Conservation (phyloP, 2,329 filamentous ascomycete species). For the Xylaria sp. region DNA sequence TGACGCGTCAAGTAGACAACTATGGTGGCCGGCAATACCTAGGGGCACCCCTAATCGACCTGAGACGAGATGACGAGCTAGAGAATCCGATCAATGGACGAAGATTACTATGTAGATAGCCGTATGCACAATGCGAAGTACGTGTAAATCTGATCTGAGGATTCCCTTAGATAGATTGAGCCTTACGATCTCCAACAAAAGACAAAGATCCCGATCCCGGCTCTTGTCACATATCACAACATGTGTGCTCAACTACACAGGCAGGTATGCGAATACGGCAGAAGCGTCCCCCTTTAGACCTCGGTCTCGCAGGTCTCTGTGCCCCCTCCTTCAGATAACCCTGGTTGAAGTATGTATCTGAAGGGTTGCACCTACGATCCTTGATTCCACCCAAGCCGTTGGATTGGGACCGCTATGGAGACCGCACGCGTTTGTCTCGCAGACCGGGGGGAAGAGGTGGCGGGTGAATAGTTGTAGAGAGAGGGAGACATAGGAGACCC, state of each 20-base stretch:
- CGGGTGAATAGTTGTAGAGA: too few species aligned
- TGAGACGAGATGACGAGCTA: conserved; percentile 2
- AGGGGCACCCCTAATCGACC: conserved; percentile 15
- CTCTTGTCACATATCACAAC: conserved; percentile 23
- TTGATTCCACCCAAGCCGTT: conserved; percentile 30
- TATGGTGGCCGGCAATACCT: conserved; percentile 9
- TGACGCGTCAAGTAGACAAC: conserved; percentile 7
- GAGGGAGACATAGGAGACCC: too few species aligned
- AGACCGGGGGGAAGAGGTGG: conserved; percentile 24
- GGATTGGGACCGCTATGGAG: conserved; percentile 27
- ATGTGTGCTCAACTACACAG: conserved; percentile 7
- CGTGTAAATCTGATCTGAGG: neutral
- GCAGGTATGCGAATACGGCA: conserved; percentile 24
- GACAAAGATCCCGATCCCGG: conserved; percentile 17
- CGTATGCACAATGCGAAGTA: conserved; percentile 10
- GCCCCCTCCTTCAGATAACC: conserved; percentile 9
- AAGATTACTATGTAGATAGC: neutral
- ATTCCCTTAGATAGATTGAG: conserved; percentile 14
- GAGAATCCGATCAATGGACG: conserved; percentile 1
- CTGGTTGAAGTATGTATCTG: conserved; percentile 16
- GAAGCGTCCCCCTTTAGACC: neutral
- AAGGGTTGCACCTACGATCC: conserved; percentile 28
- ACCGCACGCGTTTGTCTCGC: neutral
- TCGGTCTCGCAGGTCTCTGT: neutral
- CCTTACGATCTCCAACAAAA: conserved; percentile 13